phyloP scores from a whole-genome alignment of 2,329 filamentous ascomycete genomes.

The Cladosporium sp. region DNA sequence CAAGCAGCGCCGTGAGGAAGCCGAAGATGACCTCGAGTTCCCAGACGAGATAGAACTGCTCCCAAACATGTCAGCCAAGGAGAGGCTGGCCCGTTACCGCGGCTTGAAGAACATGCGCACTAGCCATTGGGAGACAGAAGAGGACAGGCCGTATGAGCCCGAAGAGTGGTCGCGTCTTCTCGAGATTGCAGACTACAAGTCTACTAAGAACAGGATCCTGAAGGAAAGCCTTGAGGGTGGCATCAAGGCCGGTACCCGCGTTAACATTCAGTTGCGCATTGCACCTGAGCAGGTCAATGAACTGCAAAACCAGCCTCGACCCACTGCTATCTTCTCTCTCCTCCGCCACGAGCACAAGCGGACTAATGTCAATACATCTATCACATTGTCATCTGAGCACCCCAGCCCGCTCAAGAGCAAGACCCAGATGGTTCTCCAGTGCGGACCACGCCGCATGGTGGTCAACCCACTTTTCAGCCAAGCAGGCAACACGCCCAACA shows the following conservation, averaged over 20 bases:
- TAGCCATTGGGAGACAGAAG: constrained; percentile 81
- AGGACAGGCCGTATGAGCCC: constrained; percentile 80
- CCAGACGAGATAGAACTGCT: constrained; percentile 95
- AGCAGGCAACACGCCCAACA: constrained; percentile 83
- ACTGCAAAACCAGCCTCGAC: constrained; percentile 51
- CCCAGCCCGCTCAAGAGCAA: constrained; percentile 78
- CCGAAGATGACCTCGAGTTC: constrained; percentile 86
- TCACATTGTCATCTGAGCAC: constrained; percentile 75
- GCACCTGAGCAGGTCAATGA: constrained; percentile 36
- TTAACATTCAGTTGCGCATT: constrained; percentile 67
- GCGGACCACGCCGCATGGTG: constrained; percentile 76
- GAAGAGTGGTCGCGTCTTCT: constrained; percentile 83
- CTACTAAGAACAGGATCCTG: constrained; percentile 66
- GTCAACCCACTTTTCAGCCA: constrained; percentile 89
- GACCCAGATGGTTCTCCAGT: constrained; percentile 85
- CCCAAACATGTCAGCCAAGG: constrained; percentile 76
- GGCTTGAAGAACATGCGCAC: constrained; percentile 87
- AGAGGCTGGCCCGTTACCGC: constrained; percentile 78
- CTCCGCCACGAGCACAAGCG: constrained; percentile 93
- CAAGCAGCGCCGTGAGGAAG: constrained; percentile 69
- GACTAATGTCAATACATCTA: constrained; percentile 80
- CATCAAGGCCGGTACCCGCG: constrained; percentile 74
- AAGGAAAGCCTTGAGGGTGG: constrained; percentile 86
- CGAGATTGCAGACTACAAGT: constrained; percentile 83
- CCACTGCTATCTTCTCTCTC: constrained; percentile 75